Evolutionary conservation across 148 eudicot species (phyloP).

Genomic region (Linanthus parryae): DNA sequence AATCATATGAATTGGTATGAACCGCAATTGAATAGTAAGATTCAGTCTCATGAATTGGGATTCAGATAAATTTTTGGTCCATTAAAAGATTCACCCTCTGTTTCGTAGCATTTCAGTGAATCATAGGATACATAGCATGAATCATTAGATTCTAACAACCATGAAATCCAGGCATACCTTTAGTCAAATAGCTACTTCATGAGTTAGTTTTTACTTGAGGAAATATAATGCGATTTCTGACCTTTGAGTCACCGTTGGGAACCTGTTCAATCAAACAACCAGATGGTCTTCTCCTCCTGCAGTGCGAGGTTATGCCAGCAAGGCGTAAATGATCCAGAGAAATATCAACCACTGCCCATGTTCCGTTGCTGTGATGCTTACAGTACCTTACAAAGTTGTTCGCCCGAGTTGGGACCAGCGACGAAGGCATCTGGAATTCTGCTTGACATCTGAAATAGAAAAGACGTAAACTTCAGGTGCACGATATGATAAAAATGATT

Average conservation of each 20-base stretch:
- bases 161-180: no score
- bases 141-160: no score
- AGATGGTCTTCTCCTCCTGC: slow-evolving; percentile 74
- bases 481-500: background rate
- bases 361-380: slow-evolving; percentile 57
- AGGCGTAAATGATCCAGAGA: slow-evolving; percentile 58
- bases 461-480: no score
- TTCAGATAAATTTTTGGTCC: no score
- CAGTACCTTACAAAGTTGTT: slow-evolving; percentile 71
- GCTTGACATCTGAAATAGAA: no score
- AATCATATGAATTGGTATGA: no score
- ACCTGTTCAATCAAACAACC: slow-evolving; percentile 72
- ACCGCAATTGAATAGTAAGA: no score
- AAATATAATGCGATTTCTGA: background rate
- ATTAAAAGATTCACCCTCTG: no score
- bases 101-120: no score
- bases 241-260: slow-evolving; percentile 86
- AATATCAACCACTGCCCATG: slow-evolving; percentile 76
- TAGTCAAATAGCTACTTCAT: no score
- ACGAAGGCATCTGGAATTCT: slow-evolving; percentile 76
- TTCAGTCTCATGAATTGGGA: no score
- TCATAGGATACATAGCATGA: no score
- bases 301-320: slow-evolving; percentile 30
- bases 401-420: slow-evolving; percentile 68
- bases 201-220: background rate